Evolutionary conservation across 2,329 filamentous ascomycete genomes (phyloP).

Genomic region (Xylariaceae sp.): DNA sequence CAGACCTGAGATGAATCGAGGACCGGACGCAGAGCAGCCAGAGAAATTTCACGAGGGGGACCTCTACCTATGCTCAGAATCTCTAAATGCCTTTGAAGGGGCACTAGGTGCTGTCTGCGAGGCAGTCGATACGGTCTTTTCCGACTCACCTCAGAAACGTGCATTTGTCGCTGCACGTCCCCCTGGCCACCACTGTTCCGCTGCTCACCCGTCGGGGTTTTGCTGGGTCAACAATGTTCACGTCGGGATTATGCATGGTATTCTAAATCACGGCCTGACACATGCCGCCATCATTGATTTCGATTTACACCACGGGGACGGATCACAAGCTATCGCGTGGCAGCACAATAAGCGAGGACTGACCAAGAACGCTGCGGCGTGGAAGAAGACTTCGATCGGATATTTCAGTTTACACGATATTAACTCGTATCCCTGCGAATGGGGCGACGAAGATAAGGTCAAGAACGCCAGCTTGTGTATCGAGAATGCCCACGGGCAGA

Average conservation of each 20-base stretch:
- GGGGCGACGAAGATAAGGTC: conserved; percentile 90
- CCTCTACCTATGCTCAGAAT: conserved; percentile 86
- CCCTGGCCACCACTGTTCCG: conserved; percentile 93
- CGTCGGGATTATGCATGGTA: conserved; percentile 90
- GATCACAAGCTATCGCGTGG: conserved; percentile 95
- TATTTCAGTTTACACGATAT: conserved; percentile 98
- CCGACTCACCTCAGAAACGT: conserved; percentile 61
- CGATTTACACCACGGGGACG: conserved; percentile 89
- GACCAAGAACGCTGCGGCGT: conserved; percentile 70
- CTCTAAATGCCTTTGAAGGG: conserved; percentile 83
- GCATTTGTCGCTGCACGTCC: conserved; percentile 93
- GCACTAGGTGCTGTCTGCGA: conserved; percentile 92
- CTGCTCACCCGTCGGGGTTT: conserved; percentile 87
- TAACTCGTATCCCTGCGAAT: conserved; percentile 96
- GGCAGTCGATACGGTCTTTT: conserved; percentile 84
- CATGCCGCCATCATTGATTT: conserved; percentile 95
- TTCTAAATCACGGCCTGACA: conserved; percentile 80
- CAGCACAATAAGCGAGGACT: conserved; percentile 77
- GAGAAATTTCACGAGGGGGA: conserved; percentile 82
- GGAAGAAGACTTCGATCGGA: conserved; percentile 86
- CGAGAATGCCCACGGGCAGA: conserved; percentile 91
- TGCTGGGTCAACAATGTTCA: conserved; percentile 99
- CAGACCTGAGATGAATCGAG: conserved; percentile 64
- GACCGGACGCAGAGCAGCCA: conserved; percentile 47
- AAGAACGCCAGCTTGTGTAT: conserved; percentile 93